Percentiles rank a stretch among this genome's conserved stretches.
These are phyloP conservation scores for Panicum miliaceum DNA, from an alignment of 176 grass and related monocot genomes.

Conservation along the genomic window DNA sequence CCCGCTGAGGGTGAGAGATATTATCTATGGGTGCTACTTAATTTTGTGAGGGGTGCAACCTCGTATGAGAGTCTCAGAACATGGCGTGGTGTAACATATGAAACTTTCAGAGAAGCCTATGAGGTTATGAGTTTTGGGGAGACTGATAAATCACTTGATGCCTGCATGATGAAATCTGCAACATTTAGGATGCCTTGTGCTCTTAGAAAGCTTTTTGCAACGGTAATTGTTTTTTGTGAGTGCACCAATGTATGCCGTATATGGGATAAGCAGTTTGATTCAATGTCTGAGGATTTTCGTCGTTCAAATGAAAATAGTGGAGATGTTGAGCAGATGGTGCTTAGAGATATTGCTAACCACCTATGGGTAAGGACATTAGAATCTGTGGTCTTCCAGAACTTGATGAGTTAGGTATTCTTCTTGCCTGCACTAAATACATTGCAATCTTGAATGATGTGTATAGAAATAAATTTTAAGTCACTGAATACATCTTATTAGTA, in stretches of 20 bases:
- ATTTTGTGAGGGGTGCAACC: background rate
- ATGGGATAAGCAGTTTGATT: too few relatives aligned
- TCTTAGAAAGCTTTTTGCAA: too few relatives aligned
- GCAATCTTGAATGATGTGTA: too few relatives aligned
- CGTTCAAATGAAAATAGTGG: background rate
- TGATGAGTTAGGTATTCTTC: background rate
- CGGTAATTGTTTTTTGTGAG: too few relatives aligned
- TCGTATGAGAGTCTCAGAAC: background rate
- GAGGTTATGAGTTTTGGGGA: background rate
- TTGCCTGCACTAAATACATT: too few relatives aligned
- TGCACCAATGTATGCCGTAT: too few relatives aligned
- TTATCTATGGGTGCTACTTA: fast-evolving
- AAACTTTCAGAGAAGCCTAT: background rate
- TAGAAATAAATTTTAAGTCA: too few relatives aligned
- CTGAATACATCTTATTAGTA: too few relatives aligned
- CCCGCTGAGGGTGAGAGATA: background rate
- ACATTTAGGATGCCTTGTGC: too few relatives aligned
- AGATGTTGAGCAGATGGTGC: background rate
- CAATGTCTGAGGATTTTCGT: background rate
- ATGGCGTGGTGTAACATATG: too few relatives aligned
- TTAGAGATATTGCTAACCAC: background rate
- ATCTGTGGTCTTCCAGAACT: background rate
- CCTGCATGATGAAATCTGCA: fast-evolving
- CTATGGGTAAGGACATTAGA: background rate
- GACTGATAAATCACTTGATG: background rate